Evolutionary conservation across 2,329 filamentous ascomycete species (phyloP), one percentile per base, ranked within the genome.

Genomic region (Botrytis pseudocinerea): DNA sequence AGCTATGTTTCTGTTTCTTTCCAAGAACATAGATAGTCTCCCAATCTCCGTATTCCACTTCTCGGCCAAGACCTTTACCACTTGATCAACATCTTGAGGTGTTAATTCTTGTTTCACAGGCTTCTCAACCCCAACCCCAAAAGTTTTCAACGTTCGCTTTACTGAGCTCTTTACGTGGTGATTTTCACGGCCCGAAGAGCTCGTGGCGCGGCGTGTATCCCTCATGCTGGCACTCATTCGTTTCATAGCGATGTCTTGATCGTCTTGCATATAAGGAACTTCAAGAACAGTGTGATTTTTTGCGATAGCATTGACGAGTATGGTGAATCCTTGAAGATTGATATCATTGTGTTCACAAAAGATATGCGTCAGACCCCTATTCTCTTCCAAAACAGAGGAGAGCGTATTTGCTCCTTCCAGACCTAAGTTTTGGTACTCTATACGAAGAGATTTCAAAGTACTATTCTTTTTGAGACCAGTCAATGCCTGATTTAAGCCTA

Each of bases 291-390:
- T 88, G 4, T 85, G 87, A 78, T 93, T 93, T 60, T 86, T 87
- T 74, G 90, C 86, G n/a, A 93, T 82, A 28, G 90, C 87, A 77
- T 93, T 91, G 68, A 93, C 89, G 10, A 92, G 82, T 69, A 90
- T 89, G 0, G 90, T 92, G 76, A 92, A 90, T 1, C 89, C 90
- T 76, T 91, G 89, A n/a, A 92, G 84, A 63, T 90, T 90, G 72
- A 92, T 91, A 71, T 90, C 89, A 78, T 93, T 93, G 80, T 91
- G 89, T 75, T 91, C 90, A 80, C 91, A 93, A 77, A 92, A 86
- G 9, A 93, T 84, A 79, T 93, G 89, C 40, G 86, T 85, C 8
- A 93, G 82, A 1, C 87, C 87, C 2, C 81, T 84, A 77, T 93
- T 93, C 74, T 85, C 85, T 77, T 91, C 89, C 51, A 93, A 82